These are phyloP conservation scores for Naganishia onofrii DNA, from an alignment of 768 basidiomycete species.

Conservation along the genomic window DNA sequence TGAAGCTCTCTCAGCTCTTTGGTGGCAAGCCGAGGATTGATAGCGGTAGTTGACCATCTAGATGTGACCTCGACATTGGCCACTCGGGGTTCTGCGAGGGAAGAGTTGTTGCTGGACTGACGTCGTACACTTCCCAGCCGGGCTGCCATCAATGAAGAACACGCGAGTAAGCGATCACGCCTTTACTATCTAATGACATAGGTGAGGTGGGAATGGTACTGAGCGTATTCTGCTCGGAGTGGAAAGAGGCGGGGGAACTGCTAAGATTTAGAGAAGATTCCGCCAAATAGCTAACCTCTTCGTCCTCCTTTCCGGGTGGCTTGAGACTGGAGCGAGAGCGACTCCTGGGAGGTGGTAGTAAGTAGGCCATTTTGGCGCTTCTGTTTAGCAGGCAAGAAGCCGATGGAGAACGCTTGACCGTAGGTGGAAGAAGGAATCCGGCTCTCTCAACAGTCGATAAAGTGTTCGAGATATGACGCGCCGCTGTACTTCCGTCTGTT, in stretches of 20 bases:
- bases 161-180: not conserved
- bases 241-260: not conserved
- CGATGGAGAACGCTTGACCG: conserved; percentile 6
- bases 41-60: not conserved
- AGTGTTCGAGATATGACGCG: not conserved
- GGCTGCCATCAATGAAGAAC: not conserved
- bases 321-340: conserved; percentile 1
- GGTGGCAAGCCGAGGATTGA: not conserved
- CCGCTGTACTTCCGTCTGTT: not conserved
- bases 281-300: conserved; percentile 3
- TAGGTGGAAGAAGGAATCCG: not conserved
- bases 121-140: not conserved
- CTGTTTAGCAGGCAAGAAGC: not conserved
- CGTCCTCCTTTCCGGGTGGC: not conserved
- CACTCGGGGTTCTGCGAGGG: conserved; percentile 8
- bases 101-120: not conserved
- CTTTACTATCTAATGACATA: not conserved
- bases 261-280: not conserved
- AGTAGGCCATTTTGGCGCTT: not conserved
- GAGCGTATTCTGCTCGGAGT: not conserved
- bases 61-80: conserved; percentile 11
- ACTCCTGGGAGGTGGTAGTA: not conserved
- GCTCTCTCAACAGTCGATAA: not conserved
- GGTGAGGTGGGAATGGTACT: not conserved
- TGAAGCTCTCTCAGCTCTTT: not conserved